Percentiles rank a stretch among this genome's conserved stretches.
Evolutionary conservation across 2,329 filamentous ascomycete species (phyloP).

Genomic region (Hirsutella rhossiliensis): DNA sequence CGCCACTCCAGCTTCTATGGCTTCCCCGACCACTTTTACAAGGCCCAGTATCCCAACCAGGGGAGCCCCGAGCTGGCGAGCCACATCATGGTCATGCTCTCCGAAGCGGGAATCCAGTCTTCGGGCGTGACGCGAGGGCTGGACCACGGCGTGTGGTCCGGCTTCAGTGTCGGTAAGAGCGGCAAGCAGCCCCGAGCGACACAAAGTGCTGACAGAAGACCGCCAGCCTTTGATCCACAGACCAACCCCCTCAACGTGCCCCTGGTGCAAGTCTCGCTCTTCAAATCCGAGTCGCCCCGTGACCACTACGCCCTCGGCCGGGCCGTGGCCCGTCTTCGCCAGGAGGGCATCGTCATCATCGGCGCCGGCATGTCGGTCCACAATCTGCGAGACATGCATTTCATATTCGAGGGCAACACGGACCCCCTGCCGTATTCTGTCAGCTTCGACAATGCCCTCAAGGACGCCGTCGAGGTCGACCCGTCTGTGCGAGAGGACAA

Average conservation of each 20-base stretch:
- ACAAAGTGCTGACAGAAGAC: neutral
- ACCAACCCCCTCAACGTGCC: slow-evolving; percentile 52
- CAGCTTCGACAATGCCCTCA: slow-evolving; percentile 56
- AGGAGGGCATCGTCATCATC: slow-evolving; percentile 56
- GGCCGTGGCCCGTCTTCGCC: slow-evolving; percentile 52
- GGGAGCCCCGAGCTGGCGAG: slow-evolving; percentile 49
- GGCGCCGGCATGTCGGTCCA: slow-evolving; percentile 67
- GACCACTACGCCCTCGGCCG: slow-evolving; percentile 57
- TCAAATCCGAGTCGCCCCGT: slow-evolving; percentile 49
- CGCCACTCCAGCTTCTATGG: slow-evolving; percentile 46
- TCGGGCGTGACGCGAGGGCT: slow-evolving; percentile 50
- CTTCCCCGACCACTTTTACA: slow-evolving; percentile 58
- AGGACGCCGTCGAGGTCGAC: slow-evolving; percentile 45
- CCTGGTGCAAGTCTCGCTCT: slow-evolving; percentile 62
- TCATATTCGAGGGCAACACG: slow-evolving; percentile 21
- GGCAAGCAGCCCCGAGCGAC: neutral
- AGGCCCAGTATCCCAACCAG: slow-evolving; percentile 51
- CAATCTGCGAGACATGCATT: slow-evolving; percentile 45
- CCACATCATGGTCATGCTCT: slow-evolving; percentile 42
- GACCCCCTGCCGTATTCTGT: slow-evolving; percentile 41
- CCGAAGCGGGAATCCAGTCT: slow-evolving; percentile 44
- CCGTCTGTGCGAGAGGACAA: slow-evolving; percentile 23
- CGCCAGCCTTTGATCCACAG: slow-evolving; percentile 44
- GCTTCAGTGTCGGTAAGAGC: slow-evolving; percentile 39
- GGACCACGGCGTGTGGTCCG: slow-evolving; percentile 66